Base-by-base conservation (phyloP, 2,329 filamentous ascomycete species). In the Parastagonospora avenae region DNA sequence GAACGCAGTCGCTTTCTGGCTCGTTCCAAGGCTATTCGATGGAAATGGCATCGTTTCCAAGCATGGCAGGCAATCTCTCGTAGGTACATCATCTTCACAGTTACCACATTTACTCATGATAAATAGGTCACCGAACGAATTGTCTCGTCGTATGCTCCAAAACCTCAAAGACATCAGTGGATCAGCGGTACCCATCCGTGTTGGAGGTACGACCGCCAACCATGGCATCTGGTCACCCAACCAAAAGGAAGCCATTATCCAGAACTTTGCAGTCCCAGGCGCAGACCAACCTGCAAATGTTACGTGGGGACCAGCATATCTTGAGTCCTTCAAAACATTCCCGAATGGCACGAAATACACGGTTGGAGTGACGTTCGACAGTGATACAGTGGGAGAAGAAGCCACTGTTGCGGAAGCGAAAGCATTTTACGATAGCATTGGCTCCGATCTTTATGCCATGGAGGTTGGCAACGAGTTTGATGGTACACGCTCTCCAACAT, bases 401-500 rank as follows among this genome's bases (percentile, higher is more conserved):
- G 36, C 30, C 6, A 55, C 50, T 38, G 46, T 56, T 4, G 29
- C 40, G 3, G 55, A 61, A 37, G 54, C 58, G 1, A 42, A 35
- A 4, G 55, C 48, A 1, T 58, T 59, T 15, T 55, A 60, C 44
- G 15, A 55, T 8, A 39, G 44, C n/a, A 42, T 61, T 11, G 56
- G 52, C 4, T 35, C 50, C 4, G 48, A 54, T 37, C 19, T 62
- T 4, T 59, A 46, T 28, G 60, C 57, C 1, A 49, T 59, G 4
- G 60, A 60, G 40, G 52, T 62, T 2, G 59, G 62, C n/a, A 65
- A 63, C 38, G 62, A 65, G 31, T 57, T 63, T 14, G 55, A 65
- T 36, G 54, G 54, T 61, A 54, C 27, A 30, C 8, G 15, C n/a
- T 8, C 15, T 14, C 11, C 27, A 9, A 12, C 12, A 6, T 8